phyloP scores from a whole-genome alignment of 1,139 yeast genomes.

The Blastobotrys arbuscula region DNA sequence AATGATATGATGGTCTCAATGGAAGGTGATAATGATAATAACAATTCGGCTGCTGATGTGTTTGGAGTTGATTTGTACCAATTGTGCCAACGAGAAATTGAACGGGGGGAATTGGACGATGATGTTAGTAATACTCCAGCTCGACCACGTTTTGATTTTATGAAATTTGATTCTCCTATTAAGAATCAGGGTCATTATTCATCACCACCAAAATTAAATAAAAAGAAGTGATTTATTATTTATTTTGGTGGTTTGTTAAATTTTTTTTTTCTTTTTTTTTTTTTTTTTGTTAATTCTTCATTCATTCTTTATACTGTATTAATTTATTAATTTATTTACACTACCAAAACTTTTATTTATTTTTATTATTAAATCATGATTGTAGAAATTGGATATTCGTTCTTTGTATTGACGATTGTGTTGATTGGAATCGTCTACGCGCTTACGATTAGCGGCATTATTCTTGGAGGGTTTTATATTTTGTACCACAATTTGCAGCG shows the following conservation, averaged over 20 bases:
- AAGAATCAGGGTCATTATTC: slow-evolving; percentile 26
- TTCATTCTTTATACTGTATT: not conserved
- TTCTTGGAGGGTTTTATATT: not conserved
- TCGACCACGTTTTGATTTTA: slow-evolving; percentile 9
- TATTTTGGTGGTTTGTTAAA: not conserved
- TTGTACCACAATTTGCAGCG: not conserved
- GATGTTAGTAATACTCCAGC: slow-evolving; percentile 2
- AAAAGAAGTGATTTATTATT: slow-evolving; percentile 13
- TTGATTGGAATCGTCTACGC: not conserved
- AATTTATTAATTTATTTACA: not conserved
- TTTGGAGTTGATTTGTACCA: slow-evolving; percentile 55
- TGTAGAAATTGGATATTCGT: not conserved
- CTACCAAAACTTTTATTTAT: not conserved
- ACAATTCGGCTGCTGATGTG: slow-evolving; percentile 35
- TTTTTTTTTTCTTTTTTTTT: slow-evolving; percentile 2
- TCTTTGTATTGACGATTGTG: not conserved
- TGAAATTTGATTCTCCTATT: slow-evolving; percentile 29
- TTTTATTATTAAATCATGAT: not conserved
- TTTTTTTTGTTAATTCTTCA: not conserved
- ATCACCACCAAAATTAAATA: slow-evolving; percentile 22
- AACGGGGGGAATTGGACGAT: slow-evolving; percentile 18
- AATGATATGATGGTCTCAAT: not conserved
- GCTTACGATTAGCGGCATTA: not conserved
- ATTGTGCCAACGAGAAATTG: slow-evolving; percentile 51
- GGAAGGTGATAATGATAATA: slow-evolving; percentile 14